Percentiles rank a stretch among this genome's conserved stretches.
Conservation (phyloP, 495 filamentous ascomycete genomes). For the Neurospora hispaniola region DNA sequence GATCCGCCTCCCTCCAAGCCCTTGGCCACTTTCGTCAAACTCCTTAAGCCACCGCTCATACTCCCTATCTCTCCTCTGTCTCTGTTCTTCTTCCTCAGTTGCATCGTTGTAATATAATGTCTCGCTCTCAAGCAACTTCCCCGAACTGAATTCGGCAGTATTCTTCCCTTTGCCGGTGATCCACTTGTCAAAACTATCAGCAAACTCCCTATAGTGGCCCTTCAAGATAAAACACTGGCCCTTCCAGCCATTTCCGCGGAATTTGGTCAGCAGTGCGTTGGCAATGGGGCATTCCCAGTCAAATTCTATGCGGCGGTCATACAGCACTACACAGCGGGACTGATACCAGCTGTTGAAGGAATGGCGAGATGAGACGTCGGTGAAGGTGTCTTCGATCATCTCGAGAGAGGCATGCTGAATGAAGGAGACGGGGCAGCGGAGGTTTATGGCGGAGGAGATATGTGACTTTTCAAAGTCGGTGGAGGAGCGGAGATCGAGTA, state of each 20-base stretch:
- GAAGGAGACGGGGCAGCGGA: conserved; percentile 34
- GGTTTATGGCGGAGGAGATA: conserved; percentile 36
- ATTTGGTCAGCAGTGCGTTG: conserved; percentile 28
- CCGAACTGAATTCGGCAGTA: not conserved
- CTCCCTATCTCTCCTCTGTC: conserved; percentile 9
- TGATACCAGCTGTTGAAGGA: conserved; percentile 35
- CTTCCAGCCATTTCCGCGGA: conserved; percentile 30
- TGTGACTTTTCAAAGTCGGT: conserved; percentile 36
- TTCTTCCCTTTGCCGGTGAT: conserved; percentile 20
- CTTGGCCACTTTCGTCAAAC: conserved; percentile 26
- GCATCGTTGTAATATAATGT: not conserved
- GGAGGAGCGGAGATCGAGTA: conserved; percentile 35
- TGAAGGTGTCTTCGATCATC: conserved; percentile 38
- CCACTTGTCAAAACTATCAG: conserved; percentile 33
- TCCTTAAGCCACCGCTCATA: conserved; percentile 30
- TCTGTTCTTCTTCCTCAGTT: conserved; percentile 17
- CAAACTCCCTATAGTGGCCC: conserved; percentile 39
- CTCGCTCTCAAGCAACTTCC: not conserved
- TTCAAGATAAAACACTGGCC: conserved; percentile 39
- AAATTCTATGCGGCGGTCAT: conserved; percentile 34
- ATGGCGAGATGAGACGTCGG: conserved; percentile 32
- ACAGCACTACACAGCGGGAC: conserved; percentile 37
- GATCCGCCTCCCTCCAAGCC: conserved; percentile 8
- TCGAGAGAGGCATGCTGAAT: conserved; percentile 31
- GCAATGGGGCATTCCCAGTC: conserved; percentile 37